Evolutionary conservation across 768 basidiomycete species (phyloP).

Genomic region (Dentipellis sp.): DNA sequence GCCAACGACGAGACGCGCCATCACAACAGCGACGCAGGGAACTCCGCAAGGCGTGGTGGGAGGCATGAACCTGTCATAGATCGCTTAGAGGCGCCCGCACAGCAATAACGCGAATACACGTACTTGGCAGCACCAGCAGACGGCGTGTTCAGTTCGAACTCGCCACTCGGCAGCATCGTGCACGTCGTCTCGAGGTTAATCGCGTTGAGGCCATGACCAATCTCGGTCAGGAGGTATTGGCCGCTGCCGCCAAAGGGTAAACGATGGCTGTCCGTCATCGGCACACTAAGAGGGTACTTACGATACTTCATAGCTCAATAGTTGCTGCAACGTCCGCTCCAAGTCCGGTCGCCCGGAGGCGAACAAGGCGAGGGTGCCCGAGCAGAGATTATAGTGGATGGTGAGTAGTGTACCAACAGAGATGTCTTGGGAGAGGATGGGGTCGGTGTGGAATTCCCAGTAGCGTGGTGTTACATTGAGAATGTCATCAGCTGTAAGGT

Average conservation of each 20-base stretch:
- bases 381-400: constrained; percentile 28
- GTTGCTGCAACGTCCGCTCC: constrained; percentile 15
- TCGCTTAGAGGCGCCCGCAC: background rate
- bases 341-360: constrained; percentile 17
- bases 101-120: constrained; percentile 1
- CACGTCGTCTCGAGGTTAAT: constrained; percentile 33
- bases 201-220: constrained; percentile 36
- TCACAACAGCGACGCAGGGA: constrained; percentile 29
- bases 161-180: constrained; percentile 26
- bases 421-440: constrained; percentile 20
- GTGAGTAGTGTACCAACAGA: constrained; percentile 23
- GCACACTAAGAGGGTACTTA: background rate
- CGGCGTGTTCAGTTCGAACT: constrained; percentile 30
- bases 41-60: constrained; percentile 26
- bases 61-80: constrained; percentile 29
- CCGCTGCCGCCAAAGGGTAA: constrained; percentile 20
- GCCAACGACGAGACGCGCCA: constrained; percentile 27
- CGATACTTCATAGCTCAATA: constrained; percentile 14
- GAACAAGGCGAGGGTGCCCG: constrained; percentile 26
- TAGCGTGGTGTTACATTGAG: constrained; percentile 21
- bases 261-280: background rate
- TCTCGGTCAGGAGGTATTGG: constrained; percentile 33
- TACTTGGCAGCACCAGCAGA: constrained; percentile 28
- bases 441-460: constrained; percentile 28
- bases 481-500: constrained; percentile 21